Evolutionary conservation across 2,329 filamentous ascomycete species (phyloP), one percentile per base, ranked within the genome.

Genomic region (Triangularia verruculosa): DNA sequence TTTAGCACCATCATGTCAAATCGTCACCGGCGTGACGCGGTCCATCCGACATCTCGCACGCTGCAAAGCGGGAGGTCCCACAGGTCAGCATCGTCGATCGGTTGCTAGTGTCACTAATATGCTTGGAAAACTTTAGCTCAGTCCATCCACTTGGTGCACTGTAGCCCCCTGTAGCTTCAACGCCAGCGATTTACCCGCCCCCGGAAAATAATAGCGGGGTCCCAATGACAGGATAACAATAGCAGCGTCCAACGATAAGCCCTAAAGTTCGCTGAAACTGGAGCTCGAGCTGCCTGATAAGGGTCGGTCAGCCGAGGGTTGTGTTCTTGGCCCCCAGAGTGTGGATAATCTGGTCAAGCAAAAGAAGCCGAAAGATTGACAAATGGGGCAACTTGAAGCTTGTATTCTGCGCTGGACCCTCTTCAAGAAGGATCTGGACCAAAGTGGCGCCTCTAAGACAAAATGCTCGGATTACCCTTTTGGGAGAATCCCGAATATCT

Each of bases 401-500:
- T 47, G 39, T 20, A 47, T 47, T 47, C 39, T 17, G 17, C 39
- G 39, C 39, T 47, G 39, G 39, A 47, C 20, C n/a, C 39, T 17
- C 17, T 1, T 9, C n/a, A 5, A 5, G 15, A 20, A 12, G n/a
- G 4, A 20, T 47, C 39, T 47, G 39, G 39, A 47, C 39, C 39
- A 47, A 6, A 47, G 39, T 47, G 39, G 39, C n/a, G n/a, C 39
- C 39, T 47, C n/a, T 17, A 47, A 47, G 4, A 39, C 43, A 22
- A 54, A 1, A 56, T 27, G 20, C 53, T 57, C 60, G 60, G 60
- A 53, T 62, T 52, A 27, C 60, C 54, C 54, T 62, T 62, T 62
- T 58, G 39, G 60, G 60, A 34, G 34, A 30, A 7, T 13, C n/a
- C 32, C 27, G 13, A 22, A 27, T 13, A 22, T 47, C 11, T 20